A percentile compares a stretch with the other conserved stretches of the same genome.
Conservation (phyloP, 371 early-diverging fungal species). For the Mortierella sp. region DNA sequence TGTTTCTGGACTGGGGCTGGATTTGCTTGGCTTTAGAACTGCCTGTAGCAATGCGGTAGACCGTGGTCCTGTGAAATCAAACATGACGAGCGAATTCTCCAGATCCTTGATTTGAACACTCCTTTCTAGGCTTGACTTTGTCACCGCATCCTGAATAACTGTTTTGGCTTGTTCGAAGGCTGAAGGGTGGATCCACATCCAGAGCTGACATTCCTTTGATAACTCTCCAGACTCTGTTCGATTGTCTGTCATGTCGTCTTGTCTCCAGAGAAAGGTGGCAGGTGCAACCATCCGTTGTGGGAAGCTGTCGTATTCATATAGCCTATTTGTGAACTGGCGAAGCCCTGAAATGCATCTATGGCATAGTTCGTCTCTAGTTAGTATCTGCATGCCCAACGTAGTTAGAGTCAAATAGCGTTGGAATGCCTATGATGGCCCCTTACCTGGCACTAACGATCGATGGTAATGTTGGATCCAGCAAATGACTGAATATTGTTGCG, state of each 20-base stretch:
- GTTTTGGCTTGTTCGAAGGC: conserved; percentile 56
- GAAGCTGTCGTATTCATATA: conserved; percentile 65
- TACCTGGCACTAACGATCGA: conserved; percentile 73
- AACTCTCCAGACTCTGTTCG: conserved; percentile 31
- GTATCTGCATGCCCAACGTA: too few relatives aligned
- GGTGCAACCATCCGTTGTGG: conserved; percentile 73
- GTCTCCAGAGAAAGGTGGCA: conserved; percentile 76
- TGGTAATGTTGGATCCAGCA: conserved; percentile 74
- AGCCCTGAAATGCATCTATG: conserved; percentile 73
- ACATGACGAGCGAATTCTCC: conserved; percentile 64
- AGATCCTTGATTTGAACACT: conserved; percentile 39
- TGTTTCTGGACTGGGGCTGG: conserved; percentile 9
- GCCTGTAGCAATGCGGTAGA: conserved; percentile 76
- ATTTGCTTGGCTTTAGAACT: conserved; percentile 21
- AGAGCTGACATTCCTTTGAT: conserved; percentile 54
- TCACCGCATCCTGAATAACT: conserved; percentile 32
- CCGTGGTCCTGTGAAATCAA: conserved; percentile 85
- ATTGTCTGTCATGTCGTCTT: conserved; percentile 16
- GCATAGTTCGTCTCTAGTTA: too few relatives aligned
- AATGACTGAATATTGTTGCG: conserved; percentile 55
- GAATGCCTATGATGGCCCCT: too few relatives aligned
- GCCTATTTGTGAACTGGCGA: conserved; percentile 63
- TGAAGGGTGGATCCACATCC: conserved; percentile 79
- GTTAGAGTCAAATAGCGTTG: too few relatives aligned
- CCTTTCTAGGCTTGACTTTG: conserved; percentile 11